Evolutionary conservation across 2,329 filamentous ascomycete genomes (phyloP), one percentile per base, ranked within the genome.

Genomic region (Scorias spongiosa): DNA sequence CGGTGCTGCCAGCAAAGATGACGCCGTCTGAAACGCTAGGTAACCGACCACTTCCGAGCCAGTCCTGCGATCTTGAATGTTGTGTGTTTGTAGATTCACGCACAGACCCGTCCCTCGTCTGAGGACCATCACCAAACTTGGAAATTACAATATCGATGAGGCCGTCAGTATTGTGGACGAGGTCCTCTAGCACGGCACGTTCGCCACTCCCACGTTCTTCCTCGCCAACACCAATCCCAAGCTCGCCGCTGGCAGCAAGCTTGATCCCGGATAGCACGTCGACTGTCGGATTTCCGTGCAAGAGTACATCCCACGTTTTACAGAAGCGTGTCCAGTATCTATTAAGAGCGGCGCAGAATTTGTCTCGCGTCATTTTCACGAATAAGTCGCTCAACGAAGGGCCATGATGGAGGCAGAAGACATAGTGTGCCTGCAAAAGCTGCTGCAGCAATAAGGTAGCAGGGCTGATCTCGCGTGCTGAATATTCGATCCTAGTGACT

Each of bases 161-260:
- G 1, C 91, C 91, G 42, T 91, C 81, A 18, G 85, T 84, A 44
- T 84, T 72, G 9, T 72, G 73, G 1, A 86, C 78, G 48, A 94
- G 77, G n/a, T 86, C 86, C 61, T 96, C 89, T 1, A 98, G 68
- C 0, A 96, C 89, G 54, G 93, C 89, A 54, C 89, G 74, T 66
- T 96, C 89, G 29, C 87, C 87, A 58, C 89, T 95, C 4, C 89
- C 89, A 60, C 87, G 81, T 44, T 95, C 85, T 65, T 96, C 91
- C 60, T 96, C 91, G 14, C 91, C 91, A 1, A 96, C 91, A 0
- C 91, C 91, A 39, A 95, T 76, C 12, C 91, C 91, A 20, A 96
- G 74, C 64, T 96, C 89, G 14, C 91, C 89, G 29, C 85, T 87
- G 6, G 82, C 84, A 10, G 88, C 85, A 29, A 98, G 71, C 61